Conservation (phyloP, 169 alveolate species). For the Cryptosporidium ubiquitum region DNA sequence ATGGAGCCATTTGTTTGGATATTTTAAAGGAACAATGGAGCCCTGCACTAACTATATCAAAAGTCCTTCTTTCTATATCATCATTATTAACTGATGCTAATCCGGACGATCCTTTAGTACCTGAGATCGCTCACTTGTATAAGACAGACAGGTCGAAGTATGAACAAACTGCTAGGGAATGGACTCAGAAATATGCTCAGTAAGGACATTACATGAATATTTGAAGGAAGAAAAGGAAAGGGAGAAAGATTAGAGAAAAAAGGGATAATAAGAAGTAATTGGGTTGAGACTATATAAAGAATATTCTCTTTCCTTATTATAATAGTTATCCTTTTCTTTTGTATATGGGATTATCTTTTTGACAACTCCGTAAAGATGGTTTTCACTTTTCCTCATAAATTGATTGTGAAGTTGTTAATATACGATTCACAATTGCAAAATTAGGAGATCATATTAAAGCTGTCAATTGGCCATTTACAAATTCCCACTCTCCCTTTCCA, state of each 20-base stretch:
- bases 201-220: slow-evolving; percentile 76
- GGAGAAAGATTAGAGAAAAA: background rate
- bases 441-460: background rate
- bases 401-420: background rate
- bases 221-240: background rate
- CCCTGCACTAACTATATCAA: slow-evolving; percentile 98
- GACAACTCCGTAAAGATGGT: background rate
- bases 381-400: background rate
- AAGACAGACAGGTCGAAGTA: slow-evolving; percentile 93
- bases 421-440: background rate
- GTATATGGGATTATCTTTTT: background rate
- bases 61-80: slow-evolving; percentile 96
- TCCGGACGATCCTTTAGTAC: slow-evolving; percentile 99
- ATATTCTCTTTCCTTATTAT: background rate
- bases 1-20: slow-evolving; percentile 98
- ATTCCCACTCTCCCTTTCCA: background rate
- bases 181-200: slow-evolving; percentile 97
- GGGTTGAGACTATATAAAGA: background rate
- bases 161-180: slow-evolving; percentile 97
- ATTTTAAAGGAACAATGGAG: slow-evolving; percentile 99
- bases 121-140: slow-evolving; percentile 98
- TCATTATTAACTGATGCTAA: slow-evolving; percentile 98
- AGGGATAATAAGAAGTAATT: background rate
- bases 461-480: background rate
- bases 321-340: background rate